A percentile compares a stretch with the other conserved stretches of the same genome.
Conservation (phyloP, 352 stramenopile species). For the Phytopythium vexans region DNA sequence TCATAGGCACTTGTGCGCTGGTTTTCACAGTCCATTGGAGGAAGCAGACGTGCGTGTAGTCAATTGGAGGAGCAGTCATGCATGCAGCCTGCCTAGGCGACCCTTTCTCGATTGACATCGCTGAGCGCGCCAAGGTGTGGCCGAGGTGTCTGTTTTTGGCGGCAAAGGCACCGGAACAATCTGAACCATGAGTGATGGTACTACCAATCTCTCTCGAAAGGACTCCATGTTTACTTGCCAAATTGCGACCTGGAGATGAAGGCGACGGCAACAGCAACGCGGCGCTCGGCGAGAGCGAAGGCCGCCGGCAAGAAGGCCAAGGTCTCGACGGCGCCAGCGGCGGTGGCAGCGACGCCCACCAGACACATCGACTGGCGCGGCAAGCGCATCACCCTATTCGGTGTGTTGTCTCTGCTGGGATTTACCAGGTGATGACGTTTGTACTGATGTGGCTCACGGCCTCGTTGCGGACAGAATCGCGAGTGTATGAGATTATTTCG, state of each 20-base stretch:
- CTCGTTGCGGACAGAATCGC: slow-evolving; percentile 40
- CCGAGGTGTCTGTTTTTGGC: slow-evolving; percentile 1
- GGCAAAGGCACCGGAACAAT: slow-evolving; percentile 1
- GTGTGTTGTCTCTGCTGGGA: slow-evolving; percentile 16
- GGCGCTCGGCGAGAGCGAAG: background rate
- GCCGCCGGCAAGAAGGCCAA: slow-evolving; percentile 15
- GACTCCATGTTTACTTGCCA: background rate
- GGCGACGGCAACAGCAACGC: background rate
- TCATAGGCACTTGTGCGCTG: too few species aligned
- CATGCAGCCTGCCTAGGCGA: too few species aligned
- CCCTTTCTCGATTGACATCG: too few species aligned
- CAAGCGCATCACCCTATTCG: slow-evolving; percentile 68
- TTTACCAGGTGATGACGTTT: background rate
- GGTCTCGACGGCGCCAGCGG: slow-evolving; percentile 12
- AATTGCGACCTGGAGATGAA: background rate
- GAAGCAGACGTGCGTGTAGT: too few species aligned
- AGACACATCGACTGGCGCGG: slow-evolving; percentile 69
- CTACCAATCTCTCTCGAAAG: too few species aligned
- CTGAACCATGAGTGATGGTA: slow-evolving; percentile 4
- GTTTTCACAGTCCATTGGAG: too few species aligned
- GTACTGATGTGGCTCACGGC: background rate
- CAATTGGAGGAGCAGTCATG: too few species aligned
- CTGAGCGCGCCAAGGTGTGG: too few species aligned
- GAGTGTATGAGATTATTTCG: slow-evolving; percentile 79
- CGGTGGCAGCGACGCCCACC: slow-evolving; percentile 21